Base-by-base conservation (phyloP, 2,329 filamentous ascomycete genomes). In the Cladosporium phlei region DNA sequence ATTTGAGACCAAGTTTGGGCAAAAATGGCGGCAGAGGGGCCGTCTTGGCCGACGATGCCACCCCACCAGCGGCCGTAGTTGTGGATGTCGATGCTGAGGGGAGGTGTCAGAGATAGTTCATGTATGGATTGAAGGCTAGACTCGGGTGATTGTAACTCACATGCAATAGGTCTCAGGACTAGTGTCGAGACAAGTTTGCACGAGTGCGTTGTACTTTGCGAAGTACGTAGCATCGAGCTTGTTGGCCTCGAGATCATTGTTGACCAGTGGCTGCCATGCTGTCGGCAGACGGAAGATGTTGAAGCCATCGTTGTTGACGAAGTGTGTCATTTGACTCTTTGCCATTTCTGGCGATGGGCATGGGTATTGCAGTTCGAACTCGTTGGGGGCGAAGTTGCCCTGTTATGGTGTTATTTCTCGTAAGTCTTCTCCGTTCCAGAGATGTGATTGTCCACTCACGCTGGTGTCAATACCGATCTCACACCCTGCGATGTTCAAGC, bases 21-120 rank as follows among this genome's bases (percentile, higher is more conserved):
- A 53, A 85, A 79, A 10, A 79, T 65, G 9, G 72, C 75, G 58
- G 84, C 73, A 0, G 72, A 73, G 0, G 80, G 80, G 0, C 80
- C 82, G 19, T 79, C 81, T 58, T 85, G 81, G 1, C 82, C 82
- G 47, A 86, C 75, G 52, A 86, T 79, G 2, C 64, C 63, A 11
- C 76, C 76, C 54, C 85, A 75, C 71, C 77, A 84, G 39, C 81
- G 59, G 1, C 56, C 63, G 43, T 63, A 63, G 51, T 63, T 62
- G 58, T 63, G 60, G 48, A 63, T 48, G 44, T 62, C 59, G 46
- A 63, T 40, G 51, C 63, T 63, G 38, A n/a, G n/a, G 20, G 17
- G 17, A 35, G 19, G 10, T 9, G 30, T 20, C 11, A n/a, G 2
- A 35, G 33, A 21, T 17, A 8, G 14, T 16, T 17, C 14, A 9